phyloP scores from a whole-genome alignment of 441 rosid genomes.

The Geranium incanum region DNA sequence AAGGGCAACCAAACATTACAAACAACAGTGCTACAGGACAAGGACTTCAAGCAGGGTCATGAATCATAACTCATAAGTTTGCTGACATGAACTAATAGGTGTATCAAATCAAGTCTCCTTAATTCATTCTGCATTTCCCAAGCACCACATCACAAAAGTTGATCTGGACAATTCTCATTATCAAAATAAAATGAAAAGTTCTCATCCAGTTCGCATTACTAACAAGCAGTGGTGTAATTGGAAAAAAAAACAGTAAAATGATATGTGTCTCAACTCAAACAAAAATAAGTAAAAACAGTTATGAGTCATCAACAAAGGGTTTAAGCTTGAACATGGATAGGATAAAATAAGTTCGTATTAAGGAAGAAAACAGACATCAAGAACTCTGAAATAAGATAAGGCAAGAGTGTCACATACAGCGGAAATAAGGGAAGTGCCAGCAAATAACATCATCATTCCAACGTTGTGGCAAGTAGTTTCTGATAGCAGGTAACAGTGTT shows the following conservation, averaged over 20 bases:
- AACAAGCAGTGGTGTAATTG: neutral
- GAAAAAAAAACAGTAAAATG: neutral
- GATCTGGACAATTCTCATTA: neutral
- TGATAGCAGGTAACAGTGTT: constrained; percentile 70
- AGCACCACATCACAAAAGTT: neutral
- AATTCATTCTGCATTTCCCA: neutral
- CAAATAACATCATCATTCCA: constrained; percentile 76
- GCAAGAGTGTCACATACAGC: constrained; percentile 42
- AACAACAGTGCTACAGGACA: neutral
- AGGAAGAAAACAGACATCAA: neutral
- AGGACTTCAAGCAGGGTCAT: neutral
- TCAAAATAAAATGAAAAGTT: neutral
- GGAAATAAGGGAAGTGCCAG: constrained; percentile 74
- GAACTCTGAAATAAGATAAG: neutral
- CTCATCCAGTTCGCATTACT: neutral
- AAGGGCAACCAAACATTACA: neutral
- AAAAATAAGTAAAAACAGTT: no score
- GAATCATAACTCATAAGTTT: neutral
- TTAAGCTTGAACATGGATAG: neutral
- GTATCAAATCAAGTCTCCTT: neutral
- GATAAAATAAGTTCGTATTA: neutral
- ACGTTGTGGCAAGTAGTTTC: constrained; percentile 50
- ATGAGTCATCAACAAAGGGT: neutral
- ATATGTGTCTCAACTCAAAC: no score
- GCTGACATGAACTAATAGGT: no score